Evolutionary conservation across 306 rosid species (phyloP).

Genomic region (Gleditsia sinensis): DNA sequence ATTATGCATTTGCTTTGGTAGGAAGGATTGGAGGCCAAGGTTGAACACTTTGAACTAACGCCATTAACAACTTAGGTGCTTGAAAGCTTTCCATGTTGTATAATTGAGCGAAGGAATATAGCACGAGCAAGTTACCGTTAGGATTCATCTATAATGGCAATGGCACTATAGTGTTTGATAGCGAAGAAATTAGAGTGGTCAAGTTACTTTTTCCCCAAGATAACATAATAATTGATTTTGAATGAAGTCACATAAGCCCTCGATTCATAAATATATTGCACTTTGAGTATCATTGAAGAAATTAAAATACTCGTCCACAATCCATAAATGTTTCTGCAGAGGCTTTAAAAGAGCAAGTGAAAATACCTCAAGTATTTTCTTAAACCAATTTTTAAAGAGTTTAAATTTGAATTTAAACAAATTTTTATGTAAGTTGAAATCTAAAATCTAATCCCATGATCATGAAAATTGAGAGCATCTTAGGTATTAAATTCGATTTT

Average conservation of each 20-base stretch:
- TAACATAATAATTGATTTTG: constrained; percentile 20
- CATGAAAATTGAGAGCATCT: no score
- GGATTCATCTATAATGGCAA: constrained; percentile 24
- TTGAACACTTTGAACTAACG: constrained; percentile 13
- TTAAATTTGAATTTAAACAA: no score
- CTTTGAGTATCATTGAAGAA: constrained; percentile 48
- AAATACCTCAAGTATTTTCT: background rate
- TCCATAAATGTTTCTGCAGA: background rate
- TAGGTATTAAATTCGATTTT: no score
- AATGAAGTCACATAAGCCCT: constrained; percentile 16
- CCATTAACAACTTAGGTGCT: constrained; percentile 29
- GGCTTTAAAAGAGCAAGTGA: background rate
- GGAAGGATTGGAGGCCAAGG: constrained; percentile 30
- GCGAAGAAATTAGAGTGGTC: constrained; percentile 6
- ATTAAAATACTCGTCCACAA: constrained; percentile 38
- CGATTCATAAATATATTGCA: background rate
- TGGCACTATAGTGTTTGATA: background rate
- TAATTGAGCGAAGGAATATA: constrained; percentile 9
- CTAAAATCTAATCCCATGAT: no score
- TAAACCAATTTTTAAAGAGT: no score
- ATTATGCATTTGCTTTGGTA: constrained; percentile 31
- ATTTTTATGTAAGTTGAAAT: no score
- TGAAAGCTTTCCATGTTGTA: constrained; percentile 14
- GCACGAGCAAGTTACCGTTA: constrained; percentile 17
- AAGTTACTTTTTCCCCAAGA: constrained; percentile 31